phyloP scores from a whole-genome alignment of 371 early-diverging fungal species.

The Rhizoclosmatium hyalinum region DNA sequence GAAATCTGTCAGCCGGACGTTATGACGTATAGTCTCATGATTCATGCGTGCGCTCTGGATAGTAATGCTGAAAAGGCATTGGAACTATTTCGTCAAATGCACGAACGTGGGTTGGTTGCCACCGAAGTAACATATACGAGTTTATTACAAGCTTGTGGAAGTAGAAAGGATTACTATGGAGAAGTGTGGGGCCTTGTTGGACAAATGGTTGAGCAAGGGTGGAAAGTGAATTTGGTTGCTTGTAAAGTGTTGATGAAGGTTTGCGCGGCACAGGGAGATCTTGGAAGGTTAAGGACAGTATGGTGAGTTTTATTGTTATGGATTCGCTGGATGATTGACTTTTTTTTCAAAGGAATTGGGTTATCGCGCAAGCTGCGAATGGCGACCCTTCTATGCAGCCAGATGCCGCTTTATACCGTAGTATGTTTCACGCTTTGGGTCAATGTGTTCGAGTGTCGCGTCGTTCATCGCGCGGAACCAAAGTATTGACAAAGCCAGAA shows the following conservation, averaged over 20 bases:
- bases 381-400: conserved; percentile 9
- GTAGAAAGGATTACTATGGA: conserved; percentile 78
- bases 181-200: conserved; percentile 81
- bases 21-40: conserved; percentile 84
- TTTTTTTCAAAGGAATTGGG: conserved; percentile 9
- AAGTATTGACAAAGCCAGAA: background rate
- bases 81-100: conserved; percentile 85
- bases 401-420: background rate
- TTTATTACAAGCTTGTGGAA: conserved; percentile 84
- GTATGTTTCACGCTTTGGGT: conserved; percentile 17
- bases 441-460: conserved; percentile 7
- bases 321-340: background rate
- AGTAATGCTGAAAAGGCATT: conserved; percentile 82
- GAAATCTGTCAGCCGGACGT: conserved; percentile 81
- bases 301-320: conserved; percentile 42
- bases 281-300: conserved; percentile 38
- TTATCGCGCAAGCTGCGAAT: background rate
- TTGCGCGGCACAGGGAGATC: conserved; percentile 46
- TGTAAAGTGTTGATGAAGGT: conserved; percentile 77
- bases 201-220: conserved; percentile 84
- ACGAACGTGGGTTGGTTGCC: conserved; percentile 66
- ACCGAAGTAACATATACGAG: conserved; percentile 86
- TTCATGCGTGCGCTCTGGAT: conserved; percentile 85
- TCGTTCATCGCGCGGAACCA: background rate
- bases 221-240: conserved; percentile 76